Percentiles rank a stretch among this genome's conserved stretches.
phyloP scores from a whole-genome alignment of 345 rosid species.

The Lenwebbia sp. region DNA sequence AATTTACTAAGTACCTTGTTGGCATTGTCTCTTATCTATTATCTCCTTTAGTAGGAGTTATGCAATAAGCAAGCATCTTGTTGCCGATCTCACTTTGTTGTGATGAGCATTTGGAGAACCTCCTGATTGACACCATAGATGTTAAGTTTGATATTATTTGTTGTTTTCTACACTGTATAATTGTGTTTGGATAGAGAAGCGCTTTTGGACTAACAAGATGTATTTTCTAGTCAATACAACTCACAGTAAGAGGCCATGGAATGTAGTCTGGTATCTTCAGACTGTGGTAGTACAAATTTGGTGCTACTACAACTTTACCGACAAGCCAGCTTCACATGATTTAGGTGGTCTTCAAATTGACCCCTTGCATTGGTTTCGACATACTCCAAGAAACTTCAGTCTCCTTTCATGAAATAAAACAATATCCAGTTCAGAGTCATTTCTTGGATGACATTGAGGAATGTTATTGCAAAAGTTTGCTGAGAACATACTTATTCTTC shows the following conservation, averaged over 20 bases:
- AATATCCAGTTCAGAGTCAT: neutral
- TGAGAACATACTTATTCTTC: conserved; percentile 6
- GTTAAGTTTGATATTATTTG: neutral
- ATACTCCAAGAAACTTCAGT: neutral
- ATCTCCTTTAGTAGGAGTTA: neutral
- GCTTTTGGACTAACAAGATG: neutral
- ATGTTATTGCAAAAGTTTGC: neutral
- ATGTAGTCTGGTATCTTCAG: neutral
- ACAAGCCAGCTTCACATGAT: neutral
- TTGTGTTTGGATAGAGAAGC: neutral
- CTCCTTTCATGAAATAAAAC: neutral
- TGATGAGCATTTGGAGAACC: neutral
- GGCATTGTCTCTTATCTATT: neutral
- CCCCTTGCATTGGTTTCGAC: neutral
- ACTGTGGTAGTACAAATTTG: neutral
- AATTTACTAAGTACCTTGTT: neutral
- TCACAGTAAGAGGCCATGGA: neutral
- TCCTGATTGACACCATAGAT: neutral
- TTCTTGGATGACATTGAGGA: neutral
- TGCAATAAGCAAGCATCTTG: neutral
- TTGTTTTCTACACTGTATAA: neutral
- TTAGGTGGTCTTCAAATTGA: neutral
- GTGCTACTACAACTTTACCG: neutral
- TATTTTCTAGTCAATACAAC: neutral
- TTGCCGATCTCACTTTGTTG: neutral